Percentiles rank a stretch among this genome's conserved stretches.
Evolutionary conservation across 306 rosid genomes (phyloP).

Genomic region (Glycine tomentella): DNA sequence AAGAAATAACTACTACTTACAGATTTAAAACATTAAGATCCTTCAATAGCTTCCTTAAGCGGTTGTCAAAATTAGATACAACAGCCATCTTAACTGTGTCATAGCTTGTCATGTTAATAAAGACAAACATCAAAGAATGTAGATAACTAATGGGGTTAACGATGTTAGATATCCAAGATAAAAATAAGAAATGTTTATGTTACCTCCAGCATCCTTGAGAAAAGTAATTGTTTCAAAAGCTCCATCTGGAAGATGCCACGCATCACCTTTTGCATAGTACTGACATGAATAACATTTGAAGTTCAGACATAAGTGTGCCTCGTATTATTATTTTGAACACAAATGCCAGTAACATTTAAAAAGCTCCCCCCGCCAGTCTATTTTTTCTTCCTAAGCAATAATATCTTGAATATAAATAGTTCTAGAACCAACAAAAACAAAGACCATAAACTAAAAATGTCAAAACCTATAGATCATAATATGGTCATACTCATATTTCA

Average conservation of each 20-base stretch:
- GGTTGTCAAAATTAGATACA: constrained; percentile 91
- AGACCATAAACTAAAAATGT: constrained; percentile 27
- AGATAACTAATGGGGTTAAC: constrained; percentile 14
- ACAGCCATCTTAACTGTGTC: constrained; percentile 91
- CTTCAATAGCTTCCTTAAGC: constrained; percentile 89
- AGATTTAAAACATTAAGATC: constrained; percentile 82
- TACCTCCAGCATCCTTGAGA: constrained; percentile 97
- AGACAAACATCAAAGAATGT: constrained; percentile 38
- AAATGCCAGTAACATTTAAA: constrained; percentile 8
- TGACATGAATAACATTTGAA: constrained; percentile 50
- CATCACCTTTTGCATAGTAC: constrained; percentile 89
- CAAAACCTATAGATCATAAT: constrained; percentile 28
- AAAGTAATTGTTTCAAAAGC: constrained; percentile 76
- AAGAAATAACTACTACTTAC: constrained; percentile 58
- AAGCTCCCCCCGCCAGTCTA: constrained; percentile 34
- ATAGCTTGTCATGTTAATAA: constrained; percentile 52
- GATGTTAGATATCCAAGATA: constrained; percentile 26
- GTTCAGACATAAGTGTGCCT: constrained; percentile 36
- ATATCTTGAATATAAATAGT: constrained; percentile 1
- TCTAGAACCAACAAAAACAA: constrained; percentile 27
- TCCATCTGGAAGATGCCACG: constrained; percentile 84
- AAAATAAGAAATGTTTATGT: constrained; percentile 34
- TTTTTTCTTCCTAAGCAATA: constrained; percentile 30
- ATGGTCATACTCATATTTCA: constrained; percentile 18
- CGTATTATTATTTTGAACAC: constrained; percentile 11